Evolutionary conservation across 2,329 filamentous ascomycete genomes (phyloP), one percentile per base, ranked within the genome.

Genomic region (Corniculantispora saksenae): DNA sequence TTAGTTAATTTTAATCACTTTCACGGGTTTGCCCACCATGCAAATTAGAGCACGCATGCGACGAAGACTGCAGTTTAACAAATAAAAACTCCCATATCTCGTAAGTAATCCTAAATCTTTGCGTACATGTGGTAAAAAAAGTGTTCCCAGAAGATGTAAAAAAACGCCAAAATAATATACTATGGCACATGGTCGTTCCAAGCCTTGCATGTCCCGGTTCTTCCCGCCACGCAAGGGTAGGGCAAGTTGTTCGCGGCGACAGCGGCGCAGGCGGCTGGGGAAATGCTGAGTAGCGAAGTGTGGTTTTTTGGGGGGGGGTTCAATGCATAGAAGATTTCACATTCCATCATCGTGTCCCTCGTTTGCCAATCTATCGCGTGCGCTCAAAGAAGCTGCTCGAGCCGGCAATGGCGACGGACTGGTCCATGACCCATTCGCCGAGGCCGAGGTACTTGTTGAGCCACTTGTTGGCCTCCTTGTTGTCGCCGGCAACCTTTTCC

Each of bases 341-440:
- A 38, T 21, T 27, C 15, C 8, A 5, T 13, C 23, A 19, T 25
- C 38, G 45, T 29, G 45, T 21, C 32, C 32, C 6, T 54, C 27
- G 4, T 54, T 3, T 13, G 17, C 17, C 19, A 13, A n/a, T 64
- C 83, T 82, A 96, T 82, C 94, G 87, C 78, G 88, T 94, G 74
- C 95, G 87, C 82, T 97, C 94, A 77, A 99, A 99, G 80, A 89
- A 99, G 66, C 90, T 86, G 75, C 92, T 96, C 57, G 91, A 90
- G 50, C 93, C 91, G 76, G 97, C 92, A 65, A 98, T 87, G 48
- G 94, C 94, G 38, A 98, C 93, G 35, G 93, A 96, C 82, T 96
- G 91, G 79, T 99, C 95, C 93, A 99, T 97, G 69, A 97, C 91
- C 88, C 93, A 97, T 82, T 99, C 95, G 72, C 95, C 95, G 21